phyloP scores from a whole-genome alignment of 306 rosid species.

The Pterocarpus macrocarpus region DNA sequence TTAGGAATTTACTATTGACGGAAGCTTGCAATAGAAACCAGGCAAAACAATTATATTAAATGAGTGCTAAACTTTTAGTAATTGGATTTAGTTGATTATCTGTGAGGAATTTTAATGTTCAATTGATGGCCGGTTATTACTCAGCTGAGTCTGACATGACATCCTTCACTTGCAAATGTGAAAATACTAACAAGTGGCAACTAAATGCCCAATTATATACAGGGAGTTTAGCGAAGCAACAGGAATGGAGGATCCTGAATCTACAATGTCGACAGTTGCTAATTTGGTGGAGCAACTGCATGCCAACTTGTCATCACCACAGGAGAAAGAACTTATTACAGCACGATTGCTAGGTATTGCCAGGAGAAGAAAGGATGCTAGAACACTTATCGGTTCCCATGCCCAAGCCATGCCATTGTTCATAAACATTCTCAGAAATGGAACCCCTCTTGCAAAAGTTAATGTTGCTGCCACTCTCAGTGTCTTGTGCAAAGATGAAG shows the following conservation, averaged over 20 bases:
- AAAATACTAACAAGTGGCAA: conserved; percentile 33
- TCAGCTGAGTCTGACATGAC: conserved; percentile 30
- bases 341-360: conserved; percentile 75
- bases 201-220: conserved; percentile 44
- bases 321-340: conserved; percentile 84
- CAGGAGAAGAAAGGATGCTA: conserved; percentile 78
- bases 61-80: neutral
- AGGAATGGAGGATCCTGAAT: conserved; percentile 79
- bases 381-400: conserved; percentile 87
- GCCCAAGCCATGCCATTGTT: conserved; percentile 99
- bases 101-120: conserved; percentile 23
- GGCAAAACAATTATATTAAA: neutral
- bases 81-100: conserved; percentile 19
- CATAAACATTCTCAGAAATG: conserved; percentile 88
- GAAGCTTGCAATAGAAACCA: conserved; percentile 6
- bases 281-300: conserved; percentile 90
- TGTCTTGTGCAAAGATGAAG: conserved; percentile 91
- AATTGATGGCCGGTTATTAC: conserved; percentile 25
- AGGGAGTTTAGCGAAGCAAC: conserved; percentile 66
- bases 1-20: conserved; percentile 25
- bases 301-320: conserved; percentile 78
- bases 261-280: conserved; percentile 84
- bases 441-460: conserved; percentile 84
- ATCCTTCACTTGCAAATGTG: conserved; percentile 34
- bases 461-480: conserved; percentile 85